These are phyloP conservation scores for Arabidopsis arenosa DNA, from an alignment of 345 rosid genomes.

Conservation along the genomic window DNA sequence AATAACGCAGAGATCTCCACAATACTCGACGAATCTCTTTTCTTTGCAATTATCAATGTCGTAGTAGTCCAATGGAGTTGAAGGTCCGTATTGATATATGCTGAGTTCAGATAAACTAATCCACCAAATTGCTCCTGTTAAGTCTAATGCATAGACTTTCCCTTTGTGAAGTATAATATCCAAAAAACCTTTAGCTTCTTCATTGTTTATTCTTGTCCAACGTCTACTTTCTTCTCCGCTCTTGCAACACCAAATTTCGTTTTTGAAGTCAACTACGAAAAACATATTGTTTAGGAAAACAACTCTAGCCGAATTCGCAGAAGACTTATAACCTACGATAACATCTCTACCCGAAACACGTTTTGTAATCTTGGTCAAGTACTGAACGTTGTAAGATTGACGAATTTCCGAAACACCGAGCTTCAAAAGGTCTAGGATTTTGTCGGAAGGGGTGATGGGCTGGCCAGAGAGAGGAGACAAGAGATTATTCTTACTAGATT, in stretches of 20 bases:
- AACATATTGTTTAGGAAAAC: too few relatives aligned
- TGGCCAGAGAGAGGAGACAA: background rate
- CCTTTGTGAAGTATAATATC: constrained; percentile 8
- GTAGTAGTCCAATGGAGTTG: background rate
- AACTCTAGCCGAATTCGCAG: background rate
- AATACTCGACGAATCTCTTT: constrained; percentile 19
- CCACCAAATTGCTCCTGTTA: constrained; percentile 11
- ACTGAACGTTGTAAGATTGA: background rate
- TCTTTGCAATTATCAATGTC: background rate
- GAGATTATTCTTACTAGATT: background rate
- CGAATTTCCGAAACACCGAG: background rate
- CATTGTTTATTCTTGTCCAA: background rate
- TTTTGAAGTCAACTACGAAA: background rate
- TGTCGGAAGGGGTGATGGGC: background rate
- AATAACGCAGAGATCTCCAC: constrained; percentile 7
- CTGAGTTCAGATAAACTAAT: background rate
- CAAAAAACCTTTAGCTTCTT: background rate
- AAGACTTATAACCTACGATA: background rate
- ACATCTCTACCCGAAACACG: too few relatives aligned
- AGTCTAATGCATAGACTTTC: constrained; percentile 1
- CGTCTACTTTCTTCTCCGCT: background rate
- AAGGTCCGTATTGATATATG: background rate
- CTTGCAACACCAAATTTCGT: background rate
- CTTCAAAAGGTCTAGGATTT: constrained; percentile 8
- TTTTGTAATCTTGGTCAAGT: too few relatives aligned